Conservation (phyloP, 1,139 yeast genomes). For the Candida freyschussii region DNA sequence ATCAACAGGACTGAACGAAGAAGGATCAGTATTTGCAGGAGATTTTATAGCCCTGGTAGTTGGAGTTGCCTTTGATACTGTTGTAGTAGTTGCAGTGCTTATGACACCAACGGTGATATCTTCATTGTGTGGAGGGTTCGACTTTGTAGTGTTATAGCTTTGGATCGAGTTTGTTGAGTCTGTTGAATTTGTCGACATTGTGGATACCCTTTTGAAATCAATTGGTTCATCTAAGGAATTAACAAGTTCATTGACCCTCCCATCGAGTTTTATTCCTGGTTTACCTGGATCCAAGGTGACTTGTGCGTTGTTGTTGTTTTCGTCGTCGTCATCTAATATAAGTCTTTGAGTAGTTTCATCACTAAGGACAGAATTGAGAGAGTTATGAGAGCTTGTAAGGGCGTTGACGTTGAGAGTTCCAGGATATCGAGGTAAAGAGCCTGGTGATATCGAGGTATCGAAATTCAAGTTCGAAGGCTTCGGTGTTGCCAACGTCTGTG, state of each 20-base stretch:
- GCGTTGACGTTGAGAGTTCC: conserved; percentile 59
- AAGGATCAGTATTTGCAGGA: conserved; percentile 3
- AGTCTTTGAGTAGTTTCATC: conserved; percentile 4
- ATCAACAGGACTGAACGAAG: neutral
- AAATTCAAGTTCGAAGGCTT: conserved; percentile 13
- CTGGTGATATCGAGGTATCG: conserved; percentile 18
- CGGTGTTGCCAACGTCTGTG: conserved; percentile 14
- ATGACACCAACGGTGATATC: conserved; percentile 16
- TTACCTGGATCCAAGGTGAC: conserved; percentile 42
- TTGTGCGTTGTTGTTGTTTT: conserved; percentile 6
- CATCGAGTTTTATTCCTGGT: conserved; percentile 15
- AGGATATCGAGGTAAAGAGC: conserved; percentile 51
- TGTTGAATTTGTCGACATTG: conserved; percentile 23
- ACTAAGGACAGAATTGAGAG: conserved; percentile 5
- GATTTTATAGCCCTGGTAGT: conserved; percentile 14
- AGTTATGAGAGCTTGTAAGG: conserved; percentile 27
- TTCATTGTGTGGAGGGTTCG: conserved; percentile 6
- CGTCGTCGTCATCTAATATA: conserved; percentile 8
- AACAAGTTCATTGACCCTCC: conserved; percentile 21
- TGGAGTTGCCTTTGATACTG: conserved; percentile 18
- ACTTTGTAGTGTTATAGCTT: conserved; percentile 13
- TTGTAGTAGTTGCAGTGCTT: conserved; percentile 17
- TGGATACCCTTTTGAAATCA: conserved; percentile 35
- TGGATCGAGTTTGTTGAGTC: conserved; percentile 15
- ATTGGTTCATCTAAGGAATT: conserved; percentile 33